These are phyloP conservation scores for Cavenderia fasciculata DNA, from an alignment of 78 protist genomes.

Conservation along the genomic window DNA sequence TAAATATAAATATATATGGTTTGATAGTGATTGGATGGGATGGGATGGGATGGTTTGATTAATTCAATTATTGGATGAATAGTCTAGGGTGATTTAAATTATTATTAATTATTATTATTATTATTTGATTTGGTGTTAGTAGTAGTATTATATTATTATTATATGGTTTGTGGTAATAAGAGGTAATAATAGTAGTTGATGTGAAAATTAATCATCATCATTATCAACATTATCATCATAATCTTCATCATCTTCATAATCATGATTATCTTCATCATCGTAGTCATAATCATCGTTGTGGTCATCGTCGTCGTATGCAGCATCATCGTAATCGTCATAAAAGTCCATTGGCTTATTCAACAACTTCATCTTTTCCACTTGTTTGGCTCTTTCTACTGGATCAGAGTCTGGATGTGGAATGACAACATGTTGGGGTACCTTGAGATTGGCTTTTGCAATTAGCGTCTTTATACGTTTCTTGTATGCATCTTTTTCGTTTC, in stretches of 20 bases:
- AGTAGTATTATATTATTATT: too few relatives aligned
- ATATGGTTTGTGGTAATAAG: too few relatives aligned
- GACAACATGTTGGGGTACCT: conserved; percentile 65
- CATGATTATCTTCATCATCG: conserved; percentile 29
- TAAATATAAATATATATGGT: too few relatives aligned
- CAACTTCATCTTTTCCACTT: conserved; percentile 62
- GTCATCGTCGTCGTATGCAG: conserved; percentile 30
- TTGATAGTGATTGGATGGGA: too few relatives aligned
- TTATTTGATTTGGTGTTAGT: too few relatives aligned
- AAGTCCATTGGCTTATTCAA: conserved; percentile 70
- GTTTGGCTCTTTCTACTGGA: conserved; percentile 68
- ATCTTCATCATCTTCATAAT: conserved; percentile 64
- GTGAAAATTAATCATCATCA: conserved; percentile 56
- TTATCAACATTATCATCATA: conserved; percentile 78
- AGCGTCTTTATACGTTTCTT: conserved; percentile 26
- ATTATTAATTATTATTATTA: too few relatives aligned
- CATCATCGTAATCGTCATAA: conserved; percentile 31
- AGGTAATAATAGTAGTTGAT: too few relatives aligned
- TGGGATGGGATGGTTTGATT: too few relatives aligned
- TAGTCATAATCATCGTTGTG: conserved; percentile 44
- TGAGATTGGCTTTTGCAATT: conserved; percentile 63
- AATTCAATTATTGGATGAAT: too few relatives aligned
- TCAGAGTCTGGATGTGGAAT: conserved; percentile 82
- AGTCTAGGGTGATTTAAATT: too few relatives aligned
- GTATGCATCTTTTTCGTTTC: conserved; percentile 54